A percentile compares a stretch with the other conserved stretches of the same genome.
Evolutionary conservation across 1,139 yeast species (phyloP).

Genomic region (Candida sp.): DNA sequence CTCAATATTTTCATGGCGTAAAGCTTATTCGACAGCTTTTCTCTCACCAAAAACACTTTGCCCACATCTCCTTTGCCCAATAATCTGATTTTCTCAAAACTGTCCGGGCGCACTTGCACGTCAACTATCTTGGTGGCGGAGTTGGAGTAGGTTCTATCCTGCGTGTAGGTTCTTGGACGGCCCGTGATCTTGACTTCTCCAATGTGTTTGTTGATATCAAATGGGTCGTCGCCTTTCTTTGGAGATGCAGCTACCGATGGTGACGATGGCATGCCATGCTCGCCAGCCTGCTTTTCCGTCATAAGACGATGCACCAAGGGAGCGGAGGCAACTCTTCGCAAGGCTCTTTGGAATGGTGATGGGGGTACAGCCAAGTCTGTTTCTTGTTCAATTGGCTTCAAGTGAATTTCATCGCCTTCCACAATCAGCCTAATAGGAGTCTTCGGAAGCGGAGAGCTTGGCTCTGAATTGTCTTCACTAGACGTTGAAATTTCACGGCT

Average conservation of each 20-base stretch:
- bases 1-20: conserved; percentile 94
- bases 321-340: conserved; percentile 83
- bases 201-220: conserved; percentile 54
- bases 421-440: conserved; percentile 4
- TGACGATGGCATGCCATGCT: conserved; percentile 1
- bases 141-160: conserved; percentile 70
- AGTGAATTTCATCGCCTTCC: conserved; percentile 2
- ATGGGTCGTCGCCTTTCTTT: conserved; percentile 17
- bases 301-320: conserved; percentile 58
- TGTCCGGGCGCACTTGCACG: conserved; percentile 83
- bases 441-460: conserved; percentile 3
- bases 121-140: conserved; percentile 74
- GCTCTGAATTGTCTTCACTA: conserved; percentile 11
- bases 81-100: conserved; percentile 86
- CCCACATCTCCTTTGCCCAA: conserved; percentile 99
- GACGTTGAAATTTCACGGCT: conserved; percentile 11
- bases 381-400: conserved; percentile 11
- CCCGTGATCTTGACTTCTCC: conserved; percentile 53
- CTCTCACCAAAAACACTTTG: conserved; percentile 89
- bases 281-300: conserved; percentile 23
- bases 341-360: conserved; percentile 53
- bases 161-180: conserved; percentile 55
- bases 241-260: conserved; percentile 6
- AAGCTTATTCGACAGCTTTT: conserved; percentile 71
- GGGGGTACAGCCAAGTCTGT: conserved; percentile 18